phyloP scores from a whole-genome alignment of 169 alveolate species.

The Plasmodium coatneyi region DNA sequence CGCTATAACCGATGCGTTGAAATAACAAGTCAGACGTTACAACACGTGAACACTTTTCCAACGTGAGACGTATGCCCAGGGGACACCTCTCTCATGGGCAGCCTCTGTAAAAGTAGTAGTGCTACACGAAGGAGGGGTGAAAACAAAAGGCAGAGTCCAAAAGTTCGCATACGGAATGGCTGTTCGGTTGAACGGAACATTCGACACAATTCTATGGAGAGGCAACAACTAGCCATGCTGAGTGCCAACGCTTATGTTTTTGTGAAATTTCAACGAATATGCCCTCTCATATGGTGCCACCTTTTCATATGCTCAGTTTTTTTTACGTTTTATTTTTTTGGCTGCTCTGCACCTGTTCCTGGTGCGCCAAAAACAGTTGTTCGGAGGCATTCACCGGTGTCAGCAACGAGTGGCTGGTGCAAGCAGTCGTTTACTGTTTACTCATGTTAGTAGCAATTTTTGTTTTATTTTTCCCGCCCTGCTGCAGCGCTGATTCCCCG shows the following conservation, averaged over 20 bases:
- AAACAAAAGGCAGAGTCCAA: background rate
- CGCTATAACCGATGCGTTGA: background rate
- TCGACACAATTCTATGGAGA: background rate
- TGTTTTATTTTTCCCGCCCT: background rate
- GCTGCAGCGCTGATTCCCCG: background rate
- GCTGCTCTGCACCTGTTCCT: background rate
- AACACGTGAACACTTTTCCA: background rate
- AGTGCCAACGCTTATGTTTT: background rate
- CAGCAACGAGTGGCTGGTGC: background rate
- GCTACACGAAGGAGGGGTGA: background rate
- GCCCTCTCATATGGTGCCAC: background rate
- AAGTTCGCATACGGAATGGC: background rate
- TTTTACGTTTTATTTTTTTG: background rate
- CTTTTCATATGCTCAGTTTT: background rate
- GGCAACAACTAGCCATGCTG: background rate
- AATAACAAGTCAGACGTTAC: background rate
- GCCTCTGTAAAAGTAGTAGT: background rate
- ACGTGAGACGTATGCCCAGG: background rate
- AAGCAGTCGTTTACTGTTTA: background rate
- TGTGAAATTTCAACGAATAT: background rate
- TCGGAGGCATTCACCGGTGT: background rate
- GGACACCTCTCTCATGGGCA: background rate
- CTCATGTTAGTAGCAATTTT: no score
- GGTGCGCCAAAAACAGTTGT: background rate
- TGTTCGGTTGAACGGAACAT: background rate